Base-by-base conservation (phyloP, 768 basidiomycete species). In the Podaxis carcinomalis region DNA sequence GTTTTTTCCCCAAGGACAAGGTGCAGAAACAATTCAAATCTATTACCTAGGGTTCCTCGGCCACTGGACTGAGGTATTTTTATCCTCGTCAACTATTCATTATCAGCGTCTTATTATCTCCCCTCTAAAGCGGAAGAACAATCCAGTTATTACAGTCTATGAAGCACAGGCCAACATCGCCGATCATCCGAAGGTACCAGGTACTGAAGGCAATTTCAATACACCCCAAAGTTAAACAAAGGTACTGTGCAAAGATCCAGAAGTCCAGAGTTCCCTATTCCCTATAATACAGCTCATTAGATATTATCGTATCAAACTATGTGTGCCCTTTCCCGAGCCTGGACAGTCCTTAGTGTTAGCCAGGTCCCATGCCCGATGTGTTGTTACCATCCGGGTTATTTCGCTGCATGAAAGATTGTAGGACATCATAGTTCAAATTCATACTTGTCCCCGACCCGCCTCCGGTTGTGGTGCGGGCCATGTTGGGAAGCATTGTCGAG, bases 11-110 rank as follows among this genome's bases (percentile, higher is more conserved):
- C 80, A 81, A 1, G 84, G 88, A 2, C 90, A 89, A 69, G 92
- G 92, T 35, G 90, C 89, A 10, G 89, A 93, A 13, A 84, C 83
- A 0, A 85, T 83, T 0, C 80, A 86, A 27, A 75, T 96, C 9
- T 95, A 92, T 68, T 96, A 94, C 68, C 69, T 96, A 25, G 93
- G 94, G 13, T 88, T 96, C 68, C 76, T 92, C 16, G 95, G 95
- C 1, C 82, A 84, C 36, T 93, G 89, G 88, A 83, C 81, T 51
- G 84, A 92, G 79, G 91, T 89, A 70, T n/a, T 73, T 36, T 13
- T 35, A 6, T 42, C 3, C 47, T 32, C 28, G 53, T 47, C 57
- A 49, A 27, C 35, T 51, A 25, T 53, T 25, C 16, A 42, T 37
- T 16, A 35, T 32, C 32, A 32, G 7, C 9, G 7, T 25, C 61